Evolutionary conservation across 1,284 basidiomycete species (phyloP).

Genomic region (Laetiporus sulphureus): DNA sequence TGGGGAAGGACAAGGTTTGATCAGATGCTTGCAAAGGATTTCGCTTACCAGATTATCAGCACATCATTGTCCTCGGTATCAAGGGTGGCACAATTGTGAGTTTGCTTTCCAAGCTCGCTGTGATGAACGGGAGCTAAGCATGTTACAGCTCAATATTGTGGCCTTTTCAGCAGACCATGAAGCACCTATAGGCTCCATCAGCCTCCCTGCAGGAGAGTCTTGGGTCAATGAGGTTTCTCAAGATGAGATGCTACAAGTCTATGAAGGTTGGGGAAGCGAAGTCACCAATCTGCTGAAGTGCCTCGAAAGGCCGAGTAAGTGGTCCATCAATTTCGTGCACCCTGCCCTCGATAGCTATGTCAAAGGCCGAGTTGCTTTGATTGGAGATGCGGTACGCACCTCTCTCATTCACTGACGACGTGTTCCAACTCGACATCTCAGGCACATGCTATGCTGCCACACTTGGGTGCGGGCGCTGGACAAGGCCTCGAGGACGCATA

Average conservation of each 20-base stretch:
- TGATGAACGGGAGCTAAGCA: no score
- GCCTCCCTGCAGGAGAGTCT: slow-evolving; percentile 28
- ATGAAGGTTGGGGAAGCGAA: slow-evolving; percentile 43
- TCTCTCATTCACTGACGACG: neutral
- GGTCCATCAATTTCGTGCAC: slow-evolving; percentile 50
- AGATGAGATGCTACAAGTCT: slow-evolving; percentile 40
- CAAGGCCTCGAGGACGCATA: slow-evolving; percentile 60
- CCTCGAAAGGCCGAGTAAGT: slow-evolving; percentile 46
- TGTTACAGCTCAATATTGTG: slow-evolving; percentile 54
- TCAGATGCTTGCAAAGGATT: neutral
- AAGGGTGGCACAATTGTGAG: no score
- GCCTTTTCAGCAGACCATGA: slow-evolving; percentile 39
- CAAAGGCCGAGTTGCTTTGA: slow-evolving; percentile 40
- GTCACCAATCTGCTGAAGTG: slow-evolving; percentile 36
- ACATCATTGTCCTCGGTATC: no score
- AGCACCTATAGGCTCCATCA: slow-evolving; percentile 29
- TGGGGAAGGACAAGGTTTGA: slow-evolving; percentile 36
- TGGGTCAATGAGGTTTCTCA: slow-evolving; percentile 42
- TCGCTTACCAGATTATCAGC: no score
- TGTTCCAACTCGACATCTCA: slow-evolving; percentile 10
- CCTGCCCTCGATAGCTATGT: slow-evolving; percentile 43
- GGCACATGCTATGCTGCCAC: slow-evolving; percentile 57
- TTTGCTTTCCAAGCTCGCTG: no score
- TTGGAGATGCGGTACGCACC: slow-evolving; percentile 49
- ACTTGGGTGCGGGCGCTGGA: slow-evolving; percentile 56